A percentile compares a stretch with the other conserved stretches of the same genome.
Evolutionary conservation across 2,329 filamentous ascomycete species (phyloP).

Genomic region (Claviceps africana): DNA sequence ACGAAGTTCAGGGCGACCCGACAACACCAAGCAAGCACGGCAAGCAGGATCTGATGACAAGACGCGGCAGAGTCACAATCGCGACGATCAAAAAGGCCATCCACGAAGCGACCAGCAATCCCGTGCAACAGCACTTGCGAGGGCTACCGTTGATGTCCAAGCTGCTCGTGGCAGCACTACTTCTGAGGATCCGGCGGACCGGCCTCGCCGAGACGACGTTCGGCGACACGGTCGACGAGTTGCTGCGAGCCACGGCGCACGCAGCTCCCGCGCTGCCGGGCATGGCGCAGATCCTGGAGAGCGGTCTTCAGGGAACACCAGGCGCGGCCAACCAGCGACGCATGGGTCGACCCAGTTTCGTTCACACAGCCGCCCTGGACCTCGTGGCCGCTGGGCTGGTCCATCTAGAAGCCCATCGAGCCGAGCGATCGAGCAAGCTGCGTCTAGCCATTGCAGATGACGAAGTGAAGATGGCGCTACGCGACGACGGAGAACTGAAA

Average conservation of each 20-base stretch:
- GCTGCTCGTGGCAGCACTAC: slow-evolving; percentile 68
- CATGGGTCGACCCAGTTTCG: slow-evolving; percentile 20
- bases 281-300: slow-evolving; percentile 22
- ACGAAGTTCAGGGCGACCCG: slow-evolving; percentile 39
- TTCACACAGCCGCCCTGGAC: slow-evolving; percentile 65
- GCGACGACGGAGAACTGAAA: slow-evolving; percentile 77
- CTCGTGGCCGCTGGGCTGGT: slow-evolving; percentile 79
- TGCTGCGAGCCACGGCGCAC: slow-evolving; percentile 25
- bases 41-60: slow-evolving; percentile 11
- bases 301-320: slow-evolving; percentile 15
- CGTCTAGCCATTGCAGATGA: slow-evolving; percentile 78
- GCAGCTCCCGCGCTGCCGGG: slow-evolving; percentile 21
- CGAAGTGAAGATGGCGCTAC: slow-evolving; percentile 75
- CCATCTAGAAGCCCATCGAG: slow-evolving; percentile 64
- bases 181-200: slow-evolving; percentile 65
- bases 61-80: slow-evolving; percentile 62
- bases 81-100: slow-evolving; percentile 89
- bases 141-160: slow-evolving; percentile 71
- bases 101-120: slow-evolving; percentile 84
- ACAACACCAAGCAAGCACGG: slow-evolving; percentile 47
- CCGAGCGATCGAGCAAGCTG: slow-evolving; percentile 78
- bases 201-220: slow-evolving; percentile 79
- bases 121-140: slow-evolving; percentile 77
- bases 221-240: slow-evolving; percentile 77
- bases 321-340: slow-evolving; percentile 14